Base-by-base conservation (phyloP, 2,329 filamentous ascomycete genomes). In the Talaromyces sp. region DNA sequence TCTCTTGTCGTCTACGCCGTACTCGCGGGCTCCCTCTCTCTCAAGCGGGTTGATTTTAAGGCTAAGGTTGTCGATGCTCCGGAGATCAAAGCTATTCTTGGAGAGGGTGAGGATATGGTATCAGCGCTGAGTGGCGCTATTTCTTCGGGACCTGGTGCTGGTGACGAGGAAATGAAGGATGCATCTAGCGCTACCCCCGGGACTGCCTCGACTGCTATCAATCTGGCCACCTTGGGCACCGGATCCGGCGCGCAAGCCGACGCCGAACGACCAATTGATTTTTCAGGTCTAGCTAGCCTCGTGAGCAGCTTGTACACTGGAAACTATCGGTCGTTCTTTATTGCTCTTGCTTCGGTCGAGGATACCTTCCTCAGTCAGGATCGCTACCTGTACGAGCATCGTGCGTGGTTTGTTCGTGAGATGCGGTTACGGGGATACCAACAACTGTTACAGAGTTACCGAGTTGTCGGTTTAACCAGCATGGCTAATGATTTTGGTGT, bases 401-500 rank as follows among this genome's bases (percentile, higher is more conserved):
- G 92, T 78, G 89, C 88, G 74, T 99, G 95, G 94, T 98, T 95
- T 78, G 94, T 99, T 72, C 90, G 95, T 61, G 95, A 99, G 85
- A 99, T 99, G 95, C 89, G 95, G 65, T 87, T 98, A 70, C 89
- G 94, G 66, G 94, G 92, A 41, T 99, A 99, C 82, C 92, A 97
- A 79, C 95, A 99, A 83, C 87, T 99, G 47, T 86, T 99, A 50
- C 95, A 98, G 83, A 97, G 92, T 76, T 99, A 99, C 82, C 90
- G 94, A 57, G 92, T 99, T 11, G 95, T 99, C 41, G 93, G 94
- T n/a, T 84, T 99, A 69, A 90, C 92, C 79, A 97, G 92, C 81
- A 99, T 99, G 94, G 95, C 95, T 22, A 90, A 88, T 69, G 94
- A 96, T 78, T 99, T 99, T 82, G 95, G 95, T 63, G 94, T 99